Base-by-base conservation (phyloP, 768 basidiomycete species). In the Boletus rubroflammeus region DNA sequence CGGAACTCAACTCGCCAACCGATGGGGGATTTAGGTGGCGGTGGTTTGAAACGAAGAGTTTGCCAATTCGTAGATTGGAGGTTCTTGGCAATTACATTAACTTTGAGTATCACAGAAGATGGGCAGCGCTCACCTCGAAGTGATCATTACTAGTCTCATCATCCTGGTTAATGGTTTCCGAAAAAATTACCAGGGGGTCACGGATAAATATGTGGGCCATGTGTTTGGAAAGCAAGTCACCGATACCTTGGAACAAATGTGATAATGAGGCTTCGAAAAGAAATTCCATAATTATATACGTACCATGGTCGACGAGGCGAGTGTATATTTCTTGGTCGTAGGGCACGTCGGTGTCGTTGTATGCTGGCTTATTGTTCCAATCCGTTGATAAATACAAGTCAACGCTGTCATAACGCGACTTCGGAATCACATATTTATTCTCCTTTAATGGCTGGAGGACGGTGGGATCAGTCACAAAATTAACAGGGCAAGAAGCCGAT, bases 21-120 rank as follows among this genome's bases (percentile, higher is more conserved):
- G 51, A 98, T 98, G 7, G 84, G 70, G 6, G 96, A 93, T 51
- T 90, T 86, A 5, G 91, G 86, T 26, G 97, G 96, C 13, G 97
- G 97, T 3, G 97, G 97, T 69, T 99, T 99, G 81, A 99, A 99
- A 45, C 97, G 84, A 31, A 99, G 78, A 0, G 97, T 98, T 74
- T 99, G 97, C 97, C 97, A 99, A 66, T 99, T 99, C 5, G 97
- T 99, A 2, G 97, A 98, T 81, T 99, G 97, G 25, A 99, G 87
- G 65, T 98, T 98, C 90, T 96, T 69, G 1, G 6, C 47, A 38
- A 40, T 3, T 9, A 26, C 26, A 28, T 56, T 48, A 50, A 59
- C 38, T 55, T 32, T 3, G 7, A 26, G 13, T 19, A 13, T 39
- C 19, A 40, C 10, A 36, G 4, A 47, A 26, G 38, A 56, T n/a